Evolutionary conservation across 805 yeast species (phyloP), one percentile per base, ranked within the genome.

Genomic region (Starmerella sp.): DNA sequence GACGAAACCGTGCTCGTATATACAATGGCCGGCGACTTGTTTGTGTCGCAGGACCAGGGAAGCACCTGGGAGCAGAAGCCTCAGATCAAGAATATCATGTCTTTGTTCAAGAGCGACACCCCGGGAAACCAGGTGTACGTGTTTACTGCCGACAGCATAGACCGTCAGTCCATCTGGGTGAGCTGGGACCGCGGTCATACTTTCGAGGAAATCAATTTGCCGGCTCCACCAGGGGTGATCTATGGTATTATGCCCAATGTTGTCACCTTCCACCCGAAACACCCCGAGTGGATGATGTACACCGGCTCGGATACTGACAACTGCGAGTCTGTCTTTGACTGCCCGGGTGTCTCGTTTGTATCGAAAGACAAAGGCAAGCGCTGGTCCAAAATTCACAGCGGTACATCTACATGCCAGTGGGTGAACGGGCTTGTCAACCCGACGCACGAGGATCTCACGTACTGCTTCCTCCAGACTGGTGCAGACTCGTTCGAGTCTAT

Each of bases 1-100:
- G 86, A 81, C 58, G 90, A 85, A 64, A 78, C 89, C 0, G 66
- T 91, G 7, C 65, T 91, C 14, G 69, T 86, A 6, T 70, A 79
- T 49, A 83, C 91, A 0, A 66, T 70, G 30, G 71, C 74, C 11
- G 73, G 77, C 47, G 71, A 72, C 5, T 76, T 81, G 2, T 83
- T 72, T 62, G 76, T 86, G 7, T 85, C 96, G 0, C 83, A 77
- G 62, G 82, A 88, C 66, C 85, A 85, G 42, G 91, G 91, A 13
- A 63, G 68, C 4, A 63, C 65, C 1, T 79, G 85, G 70, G 34
- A 14, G 14, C 37, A 17, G 17, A 17, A 29, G 8, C 36, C 14
- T 3, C 14, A 31, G 11, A 43, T 42, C 13, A 43, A 13, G 8
- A 29, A 49, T 10, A 56, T 53, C 15, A 28, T 39, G 6, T 78